A percentile compares a stretch with the other conserved stretches of the same genome.
Evolutionary conservation across 805 yeast species (phyloP).

Genomic region (Naumovozyma dairenensis): DNA sequence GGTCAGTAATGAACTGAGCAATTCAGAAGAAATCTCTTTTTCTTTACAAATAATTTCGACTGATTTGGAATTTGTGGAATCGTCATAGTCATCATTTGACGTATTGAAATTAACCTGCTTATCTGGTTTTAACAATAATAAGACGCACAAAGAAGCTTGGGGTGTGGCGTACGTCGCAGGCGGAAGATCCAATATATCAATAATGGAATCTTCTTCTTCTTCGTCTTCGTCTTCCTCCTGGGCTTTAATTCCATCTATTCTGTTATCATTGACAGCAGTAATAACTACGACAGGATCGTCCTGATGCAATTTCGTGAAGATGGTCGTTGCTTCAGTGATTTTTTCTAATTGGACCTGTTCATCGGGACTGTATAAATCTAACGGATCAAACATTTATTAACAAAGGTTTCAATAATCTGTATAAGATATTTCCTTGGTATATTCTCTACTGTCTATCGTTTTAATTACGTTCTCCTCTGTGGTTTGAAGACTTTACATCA

Average conservation of each 20-base stretch:
- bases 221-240: conserved; percentile 1
- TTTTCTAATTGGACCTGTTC: conserved; percentile 10
- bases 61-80: no score
- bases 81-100: conserved; percentile 2
- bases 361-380: conserved; percentile 22
- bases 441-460: no score
- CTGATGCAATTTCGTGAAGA: no score
- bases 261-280: no score
- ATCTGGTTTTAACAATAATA: conserved; percentile 41
- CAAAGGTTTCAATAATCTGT: no score
- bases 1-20: conserved; percentile 23
- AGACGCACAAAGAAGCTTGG: conserved; percentile 34
- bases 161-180: conserved; percentile 37
- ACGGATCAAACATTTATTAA: conserved; percentile 33
- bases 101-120: conserved; percentile 41
- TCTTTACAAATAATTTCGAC: conserved; percentile 23
- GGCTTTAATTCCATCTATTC: no score
- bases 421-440: no score
- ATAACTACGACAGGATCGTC: no score
- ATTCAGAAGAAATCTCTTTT: conserved; percentile 26
- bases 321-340: conserved; percentile 7
- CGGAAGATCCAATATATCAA: conserved; percentile 56
- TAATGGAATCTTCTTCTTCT: conserved; percentile 24
- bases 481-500: no score
- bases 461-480: no score